Percentiles rank a stretch among this genome's conserved stretches.
Evolutionary conservation across 2,329 filamentous ascomycete species (phyloP).

Genomic region (Monilinia laxa): DNA sequence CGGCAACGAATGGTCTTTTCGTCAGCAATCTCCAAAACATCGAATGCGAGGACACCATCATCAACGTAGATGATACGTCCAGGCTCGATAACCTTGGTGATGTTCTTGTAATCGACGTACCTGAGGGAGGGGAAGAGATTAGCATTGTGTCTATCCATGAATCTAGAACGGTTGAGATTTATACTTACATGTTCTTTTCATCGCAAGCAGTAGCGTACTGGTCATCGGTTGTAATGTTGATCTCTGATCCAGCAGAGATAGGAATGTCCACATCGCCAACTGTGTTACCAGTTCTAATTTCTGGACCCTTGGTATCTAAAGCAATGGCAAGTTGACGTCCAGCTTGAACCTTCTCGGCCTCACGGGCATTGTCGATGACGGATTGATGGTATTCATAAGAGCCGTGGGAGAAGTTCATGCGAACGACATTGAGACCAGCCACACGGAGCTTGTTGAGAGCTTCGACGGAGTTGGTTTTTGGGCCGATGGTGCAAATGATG

Average conservation of each 20-base stretch:
- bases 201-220: slow-evolving; percentile 81
- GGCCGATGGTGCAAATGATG: slow-evolving; percentile 93
- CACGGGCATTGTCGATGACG: slow-evolving; percentile 92
- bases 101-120: slow-evolving; percentile 99
- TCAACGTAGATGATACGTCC: slow-evolving; percentile 98
- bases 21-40: slow-evolving; percentile 84
- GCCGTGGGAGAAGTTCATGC: slow-evolving; percentile 99
- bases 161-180: background rate
- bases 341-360: slow-evolving; percentile 72
- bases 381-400: slow-evolving; percentile 97
- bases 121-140: slow-evolving; percentile 45
- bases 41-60: slow-evolving; percentile 94
- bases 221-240: slow-evolving; percentile 98
- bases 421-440: slow-evolving; percentile 93
- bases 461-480: slow-evolving; percentile 97
- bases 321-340: slow-evolving; percentile 95
- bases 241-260: slow-evolving; percentile 75
- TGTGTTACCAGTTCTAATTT: slow-evolving; percentile 82
- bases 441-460: slow-evolving; percentile 92
- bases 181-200: slow-evolving; percentile 85
- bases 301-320: slow-evolving; percentile 79
- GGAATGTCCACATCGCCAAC: slow-evolving; percentile 70
- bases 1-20: slow-evolving; percentile 83
- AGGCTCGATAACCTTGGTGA: slow-evolving; percentile 91
- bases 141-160: background rate